These are phyloP conservation scores for Westerdykella aurantiaca DNA, from an alignment of 2,329 filamentous ascomycete genomes.

Conservation along the genomic window DNA sequence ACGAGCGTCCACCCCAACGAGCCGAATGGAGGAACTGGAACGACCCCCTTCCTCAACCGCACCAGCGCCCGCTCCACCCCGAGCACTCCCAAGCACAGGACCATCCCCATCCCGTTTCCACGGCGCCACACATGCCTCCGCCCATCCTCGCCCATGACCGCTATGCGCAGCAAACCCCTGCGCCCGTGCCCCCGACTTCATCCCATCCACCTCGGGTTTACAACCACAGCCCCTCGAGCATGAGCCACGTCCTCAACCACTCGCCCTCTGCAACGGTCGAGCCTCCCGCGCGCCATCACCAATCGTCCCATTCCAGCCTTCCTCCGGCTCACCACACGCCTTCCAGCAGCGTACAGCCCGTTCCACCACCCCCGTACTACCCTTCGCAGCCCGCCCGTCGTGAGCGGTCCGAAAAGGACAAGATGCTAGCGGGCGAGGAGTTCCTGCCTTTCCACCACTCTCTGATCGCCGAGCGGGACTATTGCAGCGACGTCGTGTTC, in stretches of 20 bases:
- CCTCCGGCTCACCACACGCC: constrained; percentile 4
- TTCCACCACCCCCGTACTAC: constrained; percentile 19
- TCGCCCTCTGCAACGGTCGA: constrained; percentile 34
- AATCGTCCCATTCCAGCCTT: too few species aligned
- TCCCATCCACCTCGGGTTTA: constrained; percentile 28
- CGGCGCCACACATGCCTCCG: constrained; percentile 1
- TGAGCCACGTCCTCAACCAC: constrained; percentile 21
- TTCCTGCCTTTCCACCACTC: constrained; percentile 75
- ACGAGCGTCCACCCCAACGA: constrained; percentile 30
- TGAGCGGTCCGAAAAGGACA: constrained; percentile 69
- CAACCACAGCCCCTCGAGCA: constrained; percentile 25
- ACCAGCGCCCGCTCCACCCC: constrained; percentile 5
- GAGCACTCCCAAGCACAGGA: constrained; percentile 18
- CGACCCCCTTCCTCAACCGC: constrained; percentile 15
- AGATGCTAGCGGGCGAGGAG: constrained; percentile 76
- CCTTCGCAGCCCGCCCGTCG: constrained; percentile 17
- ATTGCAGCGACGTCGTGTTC: constrained; percentile 75
- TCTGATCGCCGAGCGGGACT: constrained; percentile 75
- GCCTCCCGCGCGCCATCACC: constrained; percentile 21
- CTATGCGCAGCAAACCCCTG: constrained; percentile 13
- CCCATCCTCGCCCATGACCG: constrained; percentile 13
- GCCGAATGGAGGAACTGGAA: constrained; percentile 20
- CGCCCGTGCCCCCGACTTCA: constrained; percentile 8
- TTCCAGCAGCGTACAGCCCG: constrained; percentile 11
- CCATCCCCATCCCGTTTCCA: constrained; percentile 15